phyloP scores from a whole-genome alignment of 345 rosid species.

The Ricinus communis region DNA sequence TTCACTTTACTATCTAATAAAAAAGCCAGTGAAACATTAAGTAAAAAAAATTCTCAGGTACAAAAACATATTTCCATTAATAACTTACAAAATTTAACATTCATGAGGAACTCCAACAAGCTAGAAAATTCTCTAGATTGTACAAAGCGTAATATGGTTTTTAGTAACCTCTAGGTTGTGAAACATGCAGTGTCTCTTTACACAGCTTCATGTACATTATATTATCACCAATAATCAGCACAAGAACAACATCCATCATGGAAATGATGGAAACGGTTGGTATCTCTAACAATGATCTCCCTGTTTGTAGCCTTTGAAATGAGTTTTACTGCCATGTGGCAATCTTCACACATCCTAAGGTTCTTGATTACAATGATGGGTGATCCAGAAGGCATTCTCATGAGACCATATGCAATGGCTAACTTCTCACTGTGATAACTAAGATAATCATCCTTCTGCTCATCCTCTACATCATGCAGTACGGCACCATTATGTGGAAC shows the following conservation, averaged over 20 bases:
- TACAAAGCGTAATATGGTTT: not conserved
- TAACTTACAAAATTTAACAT: not conserved
- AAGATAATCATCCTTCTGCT: constrained; percentile 71
- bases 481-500: constrained; percentile 56
- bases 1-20: not conserved
- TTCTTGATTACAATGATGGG: constrained; percentile 65
- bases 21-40: not conserved
- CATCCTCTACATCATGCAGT: constrained; percentile 78
- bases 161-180: not conserved
- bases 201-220: not conserved
- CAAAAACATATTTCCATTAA: too few species aligned
- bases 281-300: constrained; percentile 67
- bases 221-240: constrained; percentile 59
- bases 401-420: constrained; percentile 75
- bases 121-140: not conserved
- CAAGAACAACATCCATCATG: constrained; percentile 68
- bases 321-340: constrained; percentile 76
- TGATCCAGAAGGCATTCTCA: constrained; percentile 60
- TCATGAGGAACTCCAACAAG: not conserved
- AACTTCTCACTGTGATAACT: constrained; percentile 81
- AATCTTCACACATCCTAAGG: constrained; percentile 83
- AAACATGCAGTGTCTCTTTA: not conserved
- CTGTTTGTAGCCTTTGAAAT: constrained; percentile 60
- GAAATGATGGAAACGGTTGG: constrained; percentile 79
- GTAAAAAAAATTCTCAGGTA: not conserved